These are phyloP conservation scores for Pichia sporocuriosa DNA, from an alignment of 805 yeast genomes.

Conservation along the genomic window DNA sequence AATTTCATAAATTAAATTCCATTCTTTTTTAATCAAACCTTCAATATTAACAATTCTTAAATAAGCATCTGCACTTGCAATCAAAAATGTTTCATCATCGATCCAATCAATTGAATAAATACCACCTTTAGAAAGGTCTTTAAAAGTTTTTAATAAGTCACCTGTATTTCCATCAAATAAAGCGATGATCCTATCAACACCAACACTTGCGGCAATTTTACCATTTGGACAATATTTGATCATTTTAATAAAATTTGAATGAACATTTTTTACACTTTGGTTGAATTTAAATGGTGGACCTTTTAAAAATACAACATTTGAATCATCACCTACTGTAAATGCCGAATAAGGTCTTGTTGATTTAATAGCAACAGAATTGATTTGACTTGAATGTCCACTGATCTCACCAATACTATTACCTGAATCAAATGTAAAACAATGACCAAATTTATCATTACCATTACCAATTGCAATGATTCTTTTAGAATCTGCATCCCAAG, in stretches of 20 bases:
- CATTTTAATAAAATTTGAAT: constrained; percentile 72
- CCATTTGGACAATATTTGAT: constrained; percentile 83
- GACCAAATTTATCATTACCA: constrained; percentile 89
- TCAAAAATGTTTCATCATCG: constrained; percentile 55
- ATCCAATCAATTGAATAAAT: constrained; percentile 74
- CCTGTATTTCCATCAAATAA: constrained; percentile 87
- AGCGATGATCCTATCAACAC: constrained; percentile 72
- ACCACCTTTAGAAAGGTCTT: constrained; percentile 62
- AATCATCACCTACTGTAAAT: constrained; percentile 88
- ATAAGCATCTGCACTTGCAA: constrained; percentile 78
- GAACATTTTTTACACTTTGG: constrained; percentile 64
- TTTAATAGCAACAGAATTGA: constrained; percentile 79
- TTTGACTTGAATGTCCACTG: constrained; percentile 79
- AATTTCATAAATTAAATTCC: constrained; percentile 43
- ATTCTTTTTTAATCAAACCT: constrained; percentile 40
- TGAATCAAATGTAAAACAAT: constrained; percentile 86
- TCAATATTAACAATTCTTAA: constrained; percentile 59
- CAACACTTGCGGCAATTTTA: constrained; percentile 64
- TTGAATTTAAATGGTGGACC: constrained; percentile 94
- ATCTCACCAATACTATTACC: constrained; percentile 97
- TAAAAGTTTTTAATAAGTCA: constrained; percentile 52
- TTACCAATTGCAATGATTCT: constrained; percentile 92
- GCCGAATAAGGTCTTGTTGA: constrained; percentile 89
- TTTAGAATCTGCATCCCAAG: constrained; percentile 87
- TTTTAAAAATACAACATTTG: constrained; percentile 70